These are phyloP conservation scores for Suhomyces faveliae DNA, from an alignment of 805 yeast genomes.

Conservation along the genomic window DNA sequence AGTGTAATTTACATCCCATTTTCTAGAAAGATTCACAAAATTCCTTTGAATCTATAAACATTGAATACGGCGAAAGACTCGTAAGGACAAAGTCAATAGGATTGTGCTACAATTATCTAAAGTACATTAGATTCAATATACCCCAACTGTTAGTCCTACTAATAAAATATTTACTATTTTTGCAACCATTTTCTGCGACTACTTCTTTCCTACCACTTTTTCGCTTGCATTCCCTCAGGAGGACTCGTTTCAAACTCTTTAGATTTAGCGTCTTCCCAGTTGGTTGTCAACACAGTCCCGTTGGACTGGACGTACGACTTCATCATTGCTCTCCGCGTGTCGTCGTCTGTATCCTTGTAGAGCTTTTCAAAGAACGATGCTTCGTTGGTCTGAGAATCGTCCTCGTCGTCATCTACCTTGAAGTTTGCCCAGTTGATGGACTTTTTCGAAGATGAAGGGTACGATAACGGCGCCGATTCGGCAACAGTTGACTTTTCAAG, in stretches of 20 bases:
- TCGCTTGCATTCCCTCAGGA: constrained; percentile 70
- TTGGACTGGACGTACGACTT: constrained; percentile 90
- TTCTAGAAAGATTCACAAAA: no score
- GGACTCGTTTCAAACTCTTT: constrained; percentile 65
- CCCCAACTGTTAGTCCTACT: no score
- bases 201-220: constrained; percentile 38
- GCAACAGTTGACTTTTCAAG: constrained; percentile 36
- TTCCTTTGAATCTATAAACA: no score
- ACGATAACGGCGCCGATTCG: constrained; percentile 23
- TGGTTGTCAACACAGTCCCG: constrained; percentile 91
- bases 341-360: constrained; percentile 80
- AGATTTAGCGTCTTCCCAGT: constrained; percentile 83
- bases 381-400: constrained; percentile 47
- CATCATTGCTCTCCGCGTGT: constrained; percentile 92
- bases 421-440: constrained; percentile 66
- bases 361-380: constrained; percentile 72
- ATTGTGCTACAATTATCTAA: no score
- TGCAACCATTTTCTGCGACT: no score
- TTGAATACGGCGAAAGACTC: no score
- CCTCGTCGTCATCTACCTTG: constrained; percentile 45
- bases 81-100: no score
- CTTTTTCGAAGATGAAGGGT: constrained; percentile 66
- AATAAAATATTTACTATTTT: no score
- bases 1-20: no score
- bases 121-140: no score